Percentiles rank a stretch among this genome's conserved stretches.
Conservation (phyloP, 1,284 basidiomycete species). For the Pyrrhoderma lamaoense region DNA sequence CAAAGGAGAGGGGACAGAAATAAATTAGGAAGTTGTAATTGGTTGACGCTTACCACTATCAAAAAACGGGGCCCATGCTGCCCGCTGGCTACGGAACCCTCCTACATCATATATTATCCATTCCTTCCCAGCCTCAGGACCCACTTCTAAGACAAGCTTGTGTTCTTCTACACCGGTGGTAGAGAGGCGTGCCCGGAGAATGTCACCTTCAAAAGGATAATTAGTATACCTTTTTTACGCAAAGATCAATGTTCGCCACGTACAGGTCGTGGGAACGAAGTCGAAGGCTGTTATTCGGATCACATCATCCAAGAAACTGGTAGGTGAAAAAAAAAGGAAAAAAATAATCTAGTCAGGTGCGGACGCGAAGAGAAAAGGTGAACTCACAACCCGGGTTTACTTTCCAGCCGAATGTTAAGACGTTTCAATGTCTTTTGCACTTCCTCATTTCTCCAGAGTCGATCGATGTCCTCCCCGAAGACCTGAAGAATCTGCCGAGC, state of each 20-base stretch:
- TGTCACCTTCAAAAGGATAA: conserved; percentile 37
- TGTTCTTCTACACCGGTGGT: conserved; percentile 62
- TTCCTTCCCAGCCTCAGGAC: conserved; percentile 33
- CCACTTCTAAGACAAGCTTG: conserved; percentile 42
- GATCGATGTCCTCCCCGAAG: conserved; percentile 46
- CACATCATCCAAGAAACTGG: conserved; percentile 52
- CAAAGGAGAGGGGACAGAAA: not conserved
- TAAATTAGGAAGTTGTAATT: not conserved
- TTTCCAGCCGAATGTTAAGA: conserved; percentile 40
- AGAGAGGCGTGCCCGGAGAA: conserved; percentile 55
- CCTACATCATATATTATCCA: conserved; percentile 62
- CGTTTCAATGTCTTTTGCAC: conserved; percentile 36
- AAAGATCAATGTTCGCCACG: conserved; percentile 17
- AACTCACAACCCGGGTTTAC: conserved; percentile 56
- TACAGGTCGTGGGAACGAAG: conserved; percentile 47
- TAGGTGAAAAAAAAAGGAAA: not conserved
- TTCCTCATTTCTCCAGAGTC: conserved; percentile 40
- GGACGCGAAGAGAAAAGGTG: not conserved
- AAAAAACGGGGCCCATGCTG: conserved; percentile 59
- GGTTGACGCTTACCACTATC: conserved; percentile 44
- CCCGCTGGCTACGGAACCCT: conserved; percentile 47
- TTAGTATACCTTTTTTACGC: conserved; percentile 1
- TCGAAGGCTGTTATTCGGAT: conserved; percentile 40
- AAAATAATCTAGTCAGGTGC: not conserved
- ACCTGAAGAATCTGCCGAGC: conserved; percentile 44